These are phyloP conservation scores for Craterostigma plantagineum DNA, from an alignment of 257 asterid genomes.

Conservation along the genomic window DNA sequence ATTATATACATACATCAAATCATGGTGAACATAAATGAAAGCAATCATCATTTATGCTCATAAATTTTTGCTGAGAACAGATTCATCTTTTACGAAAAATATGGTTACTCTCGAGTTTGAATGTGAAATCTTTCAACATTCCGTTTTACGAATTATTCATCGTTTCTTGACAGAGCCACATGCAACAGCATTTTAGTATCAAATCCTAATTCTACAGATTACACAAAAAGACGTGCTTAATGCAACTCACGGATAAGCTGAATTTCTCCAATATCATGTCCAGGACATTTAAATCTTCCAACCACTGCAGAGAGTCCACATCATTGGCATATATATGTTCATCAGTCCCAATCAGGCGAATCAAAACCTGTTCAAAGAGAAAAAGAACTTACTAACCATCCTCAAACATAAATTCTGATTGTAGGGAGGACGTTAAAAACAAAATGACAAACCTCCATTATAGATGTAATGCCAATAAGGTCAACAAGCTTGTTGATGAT, in stretches of 20 bases:
- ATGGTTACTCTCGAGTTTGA: too few relatives aligned
- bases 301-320: conserved; percentile 70
- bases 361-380: conserved; percentile 46
- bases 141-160: too few relatives aligned
- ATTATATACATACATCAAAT: background rate
- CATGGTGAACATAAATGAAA: too few relatives aligned
- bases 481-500: conserved; percentile 47
- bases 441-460: conserved; percentile 59
- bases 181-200: too few relatives aligned
- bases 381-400: conserved; percentile 8
- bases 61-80: too few relatives aligned
- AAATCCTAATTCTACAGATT: too few relatives aligned
- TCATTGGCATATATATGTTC: conserved; percentile 50
- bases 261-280: conserved; percentile 84
- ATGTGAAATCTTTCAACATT: too few relatives aligned
- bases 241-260: conserved; percentile 78
- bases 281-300: conserved; percentile 60
- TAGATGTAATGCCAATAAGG: conserved; percentile 66
- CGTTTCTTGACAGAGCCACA: too few relatives aligned
- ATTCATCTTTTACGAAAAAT: too few relatives aligned
- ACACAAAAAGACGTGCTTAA: conserved; percentile 3
- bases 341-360: conserved; percentile 68
- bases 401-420: conserved; percentile 4
- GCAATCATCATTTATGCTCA: too few relatives aligned
- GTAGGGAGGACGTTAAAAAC: background rate